phyloP scores from a whole-genome alignment of 1,139 yeast species.

The Hansenula lynferdii region DNA sequence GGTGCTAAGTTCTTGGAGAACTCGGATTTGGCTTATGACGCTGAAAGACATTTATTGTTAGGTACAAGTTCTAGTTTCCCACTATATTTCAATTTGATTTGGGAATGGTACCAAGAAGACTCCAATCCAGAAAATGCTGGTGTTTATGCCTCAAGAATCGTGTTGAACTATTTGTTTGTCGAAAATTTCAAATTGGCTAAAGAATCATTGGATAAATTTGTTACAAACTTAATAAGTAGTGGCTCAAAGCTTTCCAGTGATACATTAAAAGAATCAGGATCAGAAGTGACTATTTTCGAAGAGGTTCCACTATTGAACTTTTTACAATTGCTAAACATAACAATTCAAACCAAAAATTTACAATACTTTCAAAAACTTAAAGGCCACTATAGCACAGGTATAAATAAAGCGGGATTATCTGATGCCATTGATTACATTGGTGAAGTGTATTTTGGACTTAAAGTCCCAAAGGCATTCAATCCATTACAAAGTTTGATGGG shows the following conservation, averaged over 20 bases:
- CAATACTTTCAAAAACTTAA: constrained; percentile 49
- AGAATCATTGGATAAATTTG: constrained; percentile 38
- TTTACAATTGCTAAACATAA: constrained; percentile 59
- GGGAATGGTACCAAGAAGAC: constrained; percentile 47
- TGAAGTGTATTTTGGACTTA: constrained; percentile 50
- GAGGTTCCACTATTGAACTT: constrained; percentile 49
- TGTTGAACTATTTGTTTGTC: constrained; percentile 64
- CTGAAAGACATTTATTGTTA: constrained; percentile 58
- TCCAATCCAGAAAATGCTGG: constrained; percentile 37
- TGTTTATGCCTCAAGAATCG: constrained; percentile 53
- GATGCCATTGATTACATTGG: constrained; percentile 51
- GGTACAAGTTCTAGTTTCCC: constrained; percentile 55
- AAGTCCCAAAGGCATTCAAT: constrained; percentile 54
- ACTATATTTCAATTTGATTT: constrained; percentile 51
- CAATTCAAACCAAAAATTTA: constrained; percentile 51
- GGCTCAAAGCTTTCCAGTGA: constrained; percentile 10
- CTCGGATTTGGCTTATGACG: constrained; percentile 34
- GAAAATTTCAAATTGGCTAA: constrained; percentile 57
- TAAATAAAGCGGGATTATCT: constrained; percentile 30
- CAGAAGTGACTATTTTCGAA: constrained; percentile 12
- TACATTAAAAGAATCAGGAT: constrained; percentile 7
- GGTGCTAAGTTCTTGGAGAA: constrained; percentile 56
- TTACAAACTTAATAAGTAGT: constrained; percentile 26
- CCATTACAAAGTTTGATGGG: constrained; percentile 85
- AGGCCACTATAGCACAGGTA: constrained; percentile 41